Evolutionary conservation across 1,284 basidiomycete genomes (phyloP).

Genomic region (Clitocybe nebularis): DNA sequence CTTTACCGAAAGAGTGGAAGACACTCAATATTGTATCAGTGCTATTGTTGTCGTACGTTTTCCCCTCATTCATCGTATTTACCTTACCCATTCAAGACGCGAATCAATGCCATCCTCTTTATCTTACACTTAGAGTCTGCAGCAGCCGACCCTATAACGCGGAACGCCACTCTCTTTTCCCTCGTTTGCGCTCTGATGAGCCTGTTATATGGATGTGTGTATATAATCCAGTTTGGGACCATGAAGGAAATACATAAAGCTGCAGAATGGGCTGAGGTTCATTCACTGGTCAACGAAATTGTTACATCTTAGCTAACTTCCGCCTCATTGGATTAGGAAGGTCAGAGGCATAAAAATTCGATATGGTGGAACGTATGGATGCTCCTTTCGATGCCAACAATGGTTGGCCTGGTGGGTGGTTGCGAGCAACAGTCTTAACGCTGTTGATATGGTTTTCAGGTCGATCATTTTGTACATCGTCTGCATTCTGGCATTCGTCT

Average conservation of each 20-base stretch:
- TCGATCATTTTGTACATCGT: conserved; percentile 64
- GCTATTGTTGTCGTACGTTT: conserved; percentile 32
- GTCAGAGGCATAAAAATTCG: conserved; percentile 45
- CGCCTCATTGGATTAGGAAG: conserved; percentile 44
- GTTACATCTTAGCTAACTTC: conserved; percentile 23
- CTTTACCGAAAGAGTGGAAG: conserved; percentile 42
- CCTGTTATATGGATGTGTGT: conserved; percentile 64
- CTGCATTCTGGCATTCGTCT: conserved; percentile 65
- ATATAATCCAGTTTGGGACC: conserved; percentile 64
- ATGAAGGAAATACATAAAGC: conserved; percentile 71
- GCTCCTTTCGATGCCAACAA: conserved; percentile 47
- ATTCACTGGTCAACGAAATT: conserved; percentile 47
- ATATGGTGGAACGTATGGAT: conserved; percentile 75
- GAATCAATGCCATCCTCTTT: conserved; percentile 56
- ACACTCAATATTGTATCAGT: conserved; percentile 43
- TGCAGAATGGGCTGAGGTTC: conserved; percentile 62
- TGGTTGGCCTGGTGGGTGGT: conserved; percentile 32
- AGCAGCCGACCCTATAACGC: conserved; percentile 52
- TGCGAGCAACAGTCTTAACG: background rate
- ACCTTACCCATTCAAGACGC: conserved; percentile 11
- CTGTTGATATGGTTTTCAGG: conserved; percentile 26
- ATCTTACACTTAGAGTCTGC: conserved; percentile 59
- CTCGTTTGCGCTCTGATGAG: conserved; percentile 64
- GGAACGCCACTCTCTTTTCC: conserved; percentile 58
- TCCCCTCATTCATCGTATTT: conserved; percentile 4